phyloP scores from a whole-genome alignment of 768 basidiomycete species.

The Paxillus involutus region DNA sequence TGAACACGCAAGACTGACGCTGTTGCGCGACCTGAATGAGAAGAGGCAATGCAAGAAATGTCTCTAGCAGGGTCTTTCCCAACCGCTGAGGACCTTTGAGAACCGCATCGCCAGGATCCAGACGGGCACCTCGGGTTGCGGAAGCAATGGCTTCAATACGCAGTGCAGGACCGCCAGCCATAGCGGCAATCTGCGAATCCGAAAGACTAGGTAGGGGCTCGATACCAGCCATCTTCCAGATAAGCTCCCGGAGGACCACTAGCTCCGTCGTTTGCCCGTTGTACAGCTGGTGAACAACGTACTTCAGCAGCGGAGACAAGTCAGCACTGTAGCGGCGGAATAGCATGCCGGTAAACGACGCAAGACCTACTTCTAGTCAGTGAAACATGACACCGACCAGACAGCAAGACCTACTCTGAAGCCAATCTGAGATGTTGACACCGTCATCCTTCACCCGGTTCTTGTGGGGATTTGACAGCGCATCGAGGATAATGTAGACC shows the following conservation, averaged over 20 bases:
- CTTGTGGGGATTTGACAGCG: slow-evolving; percentile 80
- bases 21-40: slow-evolving; percentile 92
- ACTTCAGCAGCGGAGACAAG: slow-evolving; percentile 80
- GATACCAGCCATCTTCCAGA: slow-evolving; percentile 94
- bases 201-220: slow-evolving; percentile 88
- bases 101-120: slow-evolving; percentile 63
- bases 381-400: slow-evolving; percentile 6
- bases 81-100: slow-evolving; percentile 68
- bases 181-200: slow-evolving; percentile 83
- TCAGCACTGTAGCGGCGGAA: slow-evolving; percentile 86
- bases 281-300: slow-evolving; percentile 88
- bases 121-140: slow-evolving; percentile 66
- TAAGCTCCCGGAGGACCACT: slow-evolving; percentile 87
- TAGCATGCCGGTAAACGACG: slow-evolving; percentile 91
- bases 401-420: slow-evolving; percentile 70
- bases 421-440: slow-evolving; percentile 87
- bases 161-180: slow-evolving; percentile 87
- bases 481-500: slow-evolving; percentile 83
- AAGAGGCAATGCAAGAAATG: slow-evolving; percentile 79
- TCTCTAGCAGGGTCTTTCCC: slow-evolving; percentile 64
- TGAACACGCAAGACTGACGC: slow-evolving; percentile 80
- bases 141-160: slow-evolving; percentile 90
- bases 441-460: slow-evolving; percentile 88
- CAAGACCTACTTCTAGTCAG: slow-evolving; percentile 60
- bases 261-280: slow-evolving; percentile 84